phyloP scores from a whole-genome alignment of 179 eudicot genomes.

The Drosera spatulata region DNA sequence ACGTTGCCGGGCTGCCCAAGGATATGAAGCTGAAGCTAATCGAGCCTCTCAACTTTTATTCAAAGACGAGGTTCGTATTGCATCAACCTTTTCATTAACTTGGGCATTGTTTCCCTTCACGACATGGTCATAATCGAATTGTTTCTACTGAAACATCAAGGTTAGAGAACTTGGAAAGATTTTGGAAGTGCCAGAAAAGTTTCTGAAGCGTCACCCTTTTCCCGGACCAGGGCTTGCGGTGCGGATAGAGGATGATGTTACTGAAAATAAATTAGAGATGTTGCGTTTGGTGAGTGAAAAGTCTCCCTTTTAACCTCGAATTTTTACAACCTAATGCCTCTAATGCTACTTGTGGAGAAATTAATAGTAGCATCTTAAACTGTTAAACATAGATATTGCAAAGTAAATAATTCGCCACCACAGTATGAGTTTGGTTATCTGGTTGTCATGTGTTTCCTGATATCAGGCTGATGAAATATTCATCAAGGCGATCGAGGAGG shows the following conservation, averaged over 20 bases:
- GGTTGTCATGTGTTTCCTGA: not conserved
- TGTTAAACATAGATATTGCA: too few species aligned
- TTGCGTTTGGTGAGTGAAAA: constrained; percentile 46
- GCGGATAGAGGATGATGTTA: constrained; percentile 83
- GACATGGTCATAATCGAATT: not conserved
- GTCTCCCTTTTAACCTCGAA: not conserved
- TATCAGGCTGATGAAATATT: constrained; percentile 88
- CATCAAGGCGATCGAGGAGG: constrained; percentile 82
- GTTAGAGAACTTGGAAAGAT: constrained; percentile 85
- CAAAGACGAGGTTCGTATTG: constrained; percentile 63
- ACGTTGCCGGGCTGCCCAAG: constrained; percentile 98
- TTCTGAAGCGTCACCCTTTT: constrained; percentile 91
- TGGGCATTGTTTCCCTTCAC: too few species aligned
- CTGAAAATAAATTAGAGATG: constrained; percentile 61
- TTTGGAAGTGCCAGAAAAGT: constrained; percentile 64
- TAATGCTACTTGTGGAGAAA: too few species aligned
- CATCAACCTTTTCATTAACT: too few species aligned
- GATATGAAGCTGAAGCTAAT: constrained; percentile 97
- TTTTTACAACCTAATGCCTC: too few species aligned
- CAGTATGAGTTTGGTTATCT: too few species aligned
- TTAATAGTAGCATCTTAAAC: too few species aligned
- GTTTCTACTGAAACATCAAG: constrained; percentile 19
- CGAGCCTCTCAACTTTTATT: constrained; percentile 87
- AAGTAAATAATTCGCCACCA: too few species aligned
- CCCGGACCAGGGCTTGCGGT: constrained; percentile 98